Evolutionary conservation across 2,329 filamentous ascomycete species (phyloP).

Genomic region (Lecanicillium sp.): DNA sequence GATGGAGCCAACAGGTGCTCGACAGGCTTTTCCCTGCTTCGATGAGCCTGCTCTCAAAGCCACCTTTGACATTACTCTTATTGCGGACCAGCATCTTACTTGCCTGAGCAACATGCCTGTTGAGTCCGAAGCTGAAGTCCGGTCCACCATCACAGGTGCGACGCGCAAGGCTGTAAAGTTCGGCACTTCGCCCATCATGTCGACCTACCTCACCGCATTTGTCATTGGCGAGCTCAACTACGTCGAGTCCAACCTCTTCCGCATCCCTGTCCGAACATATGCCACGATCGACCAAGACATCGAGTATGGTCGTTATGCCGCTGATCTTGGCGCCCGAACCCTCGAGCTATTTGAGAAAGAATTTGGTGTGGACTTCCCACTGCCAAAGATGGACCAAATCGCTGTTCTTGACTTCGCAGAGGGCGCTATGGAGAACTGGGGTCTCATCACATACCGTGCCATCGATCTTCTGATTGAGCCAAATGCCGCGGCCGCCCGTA

Average conservation of each 20-base stretch:
- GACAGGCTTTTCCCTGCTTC: constrained; percentile 91
- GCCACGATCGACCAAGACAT: constrained; percentile 85
- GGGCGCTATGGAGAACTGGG: constrained; percentile 99
- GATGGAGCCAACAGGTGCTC: constrained; percentile 94
- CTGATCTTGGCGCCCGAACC: constrained; percentile 82
- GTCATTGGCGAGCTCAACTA: constrained; percentile 91
- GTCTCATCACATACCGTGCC: constrained; percentile 87
- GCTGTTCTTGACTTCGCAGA: constrained; percentile 94
- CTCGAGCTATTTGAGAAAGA: constrained; percentile 93
- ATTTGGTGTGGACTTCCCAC: constrained; percentile 71
- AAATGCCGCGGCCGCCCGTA: constrained; percentile 81
- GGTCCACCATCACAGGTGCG: constrained; percentile 34
- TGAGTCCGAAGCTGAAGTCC: constrained; percentile 66
- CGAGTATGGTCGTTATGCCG: constrained; percentile 83
- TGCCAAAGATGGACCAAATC: constrained; percentile 56
- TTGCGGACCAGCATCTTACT: constrained; percentile 81
- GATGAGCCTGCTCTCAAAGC: constrained; percentile 94
- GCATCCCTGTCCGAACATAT: constrained; percentile 86
- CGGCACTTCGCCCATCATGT: constrained; percentile 89
- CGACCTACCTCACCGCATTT: constrained; percentile 90
- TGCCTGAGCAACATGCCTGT: constrained; percentile 98
- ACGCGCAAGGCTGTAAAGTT: constrained; percentile 75
- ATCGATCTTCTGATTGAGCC: constrained; percentile 79
- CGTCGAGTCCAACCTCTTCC: constrained; percentile 86
- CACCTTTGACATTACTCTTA: constrained; percentile 81